Conservation (phyloP, 441 rosid species). For the Corymbia citriodora region DNA sequence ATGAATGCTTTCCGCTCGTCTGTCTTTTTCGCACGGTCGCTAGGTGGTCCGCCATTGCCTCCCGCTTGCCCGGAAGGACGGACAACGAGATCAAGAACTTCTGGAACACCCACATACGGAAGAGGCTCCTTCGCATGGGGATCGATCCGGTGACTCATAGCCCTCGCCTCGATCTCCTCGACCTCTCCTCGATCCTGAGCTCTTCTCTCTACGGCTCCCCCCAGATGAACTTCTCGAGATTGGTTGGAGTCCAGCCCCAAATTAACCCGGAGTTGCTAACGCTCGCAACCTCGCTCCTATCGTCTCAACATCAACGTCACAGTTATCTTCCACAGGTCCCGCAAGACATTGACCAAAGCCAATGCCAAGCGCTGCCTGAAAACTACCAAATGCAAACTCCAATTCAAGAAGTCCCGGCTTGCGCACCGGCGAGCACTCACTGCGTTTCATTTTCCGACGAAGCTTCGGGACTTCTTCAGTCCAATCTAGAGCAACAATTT, state of each 20-base stretch:
- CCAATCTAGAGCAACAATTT: slow-evolving; percentile 18
- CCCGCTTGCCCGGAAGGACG: slow-evolving; percentile 85
- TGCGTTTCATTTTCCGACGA: slow-evolving; percentile 19
- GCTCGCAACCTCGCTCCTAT: slow-evolving; percentile 43
- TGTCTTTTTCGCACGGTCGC: not conserved
- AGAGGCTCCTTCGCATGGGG: slow-evolving; percentile 75
- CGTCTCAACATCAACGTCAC: slow-evolving; percentile 36
- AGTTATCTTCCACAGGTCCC: slow-evolving; percentile 7
- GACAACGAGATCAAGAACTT: slow-evolving; percentile 94
- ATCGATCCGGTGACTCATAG: slow-evolving; percentile 88
- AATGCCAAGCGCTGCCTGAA: slow-evolving; percentile 20
- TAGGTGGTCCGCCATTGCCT: slow-evolving; percentile 94
- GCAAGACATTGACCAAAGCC: slow-evolving; percentile 23
- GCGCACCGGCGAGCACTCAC: not conserved
- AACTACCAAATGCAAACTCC: slow-evolving; percentile 19
- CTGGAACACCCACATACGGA: slow-evolving; percentile 93
- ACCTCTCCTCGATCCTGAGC: slow-evolving; percentile 57
- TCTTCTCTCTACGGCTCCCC: slow-evolving; percentile 44
- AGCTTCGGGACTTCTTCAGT: slow-evolving; percentile 6
- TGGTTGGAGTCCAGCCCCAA: slow-evolving; percentile 33
- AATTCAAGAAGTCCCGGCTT: slow-evolving; percentile 23
- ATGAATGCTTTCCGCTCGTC: not conserved
- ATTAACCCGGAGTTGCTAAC: slow-evolving; percentile 53
- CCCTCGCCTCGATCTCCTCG: slow-evolving; percentile 82
- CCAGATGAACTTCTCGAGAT: slow-evolving; percentile 35